Evolutionary conservation across 306 rosid genomes (phyloP), one percentile per base, ranked within the genome.

Genomic region (Pyrus betulifolia): DNA sequence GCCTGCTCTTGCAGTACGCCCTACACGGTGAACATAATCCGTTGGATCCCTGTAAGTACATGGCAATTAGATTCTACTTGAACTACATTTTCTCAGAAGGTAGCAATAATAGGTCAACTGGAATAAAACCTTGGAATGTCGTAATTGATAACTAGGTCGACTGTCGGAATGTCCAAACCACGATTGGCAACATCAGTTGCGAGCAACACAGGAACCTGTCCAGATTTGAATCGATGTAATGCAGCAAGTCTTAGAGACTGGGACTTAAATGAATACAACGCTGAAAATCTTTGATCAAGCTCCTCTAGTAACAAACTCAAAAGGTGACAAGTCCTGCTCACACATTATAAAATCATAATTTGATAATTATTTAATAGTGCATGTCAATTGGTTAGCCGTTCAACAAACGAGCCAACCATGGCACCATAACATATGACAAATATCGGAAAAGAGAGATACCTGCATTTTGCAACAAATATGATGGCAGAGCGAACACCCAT

Each of bases 151-250:
- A 94, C 96, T 74, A 94, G 90, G 75, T 94, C 98, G 77, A 94
- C 95, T 5, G 96, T 90, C 28, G 95, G 95, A 82, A 94, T 92
- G 79, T 94, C 97, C 86, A 94, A 85, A 78, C 98, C 98, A 13
- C 96, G 96, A 71, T 94, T 85, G 68, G 95, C 97, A 82, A 94
- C 96, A 90, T 94, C 97, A 55, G 96, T 94, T 45, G 98, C 98
- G 33, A 94, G 85, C 84, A 94, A 80, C 74, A 89, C 73, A 81
- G 98, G 80, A 83, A 83, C 92, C 81, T 80, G 87, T 76, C 96
- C 95, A 14, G 96, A 90, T 88, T 94, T 92, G 86, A 94, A 92
- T 52, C 81, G 84, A 69, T 91, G 89, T 22, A 94, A 85, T 42
- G 97, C 94, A 45, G 90, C 81, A 74, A 94, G 95, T 85, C 97